Evolutionary conservation across 345 rosid species (phyloP), one percentile per base, ranked within the genome.

Genomic region (Aegle marmelos): DNA sequence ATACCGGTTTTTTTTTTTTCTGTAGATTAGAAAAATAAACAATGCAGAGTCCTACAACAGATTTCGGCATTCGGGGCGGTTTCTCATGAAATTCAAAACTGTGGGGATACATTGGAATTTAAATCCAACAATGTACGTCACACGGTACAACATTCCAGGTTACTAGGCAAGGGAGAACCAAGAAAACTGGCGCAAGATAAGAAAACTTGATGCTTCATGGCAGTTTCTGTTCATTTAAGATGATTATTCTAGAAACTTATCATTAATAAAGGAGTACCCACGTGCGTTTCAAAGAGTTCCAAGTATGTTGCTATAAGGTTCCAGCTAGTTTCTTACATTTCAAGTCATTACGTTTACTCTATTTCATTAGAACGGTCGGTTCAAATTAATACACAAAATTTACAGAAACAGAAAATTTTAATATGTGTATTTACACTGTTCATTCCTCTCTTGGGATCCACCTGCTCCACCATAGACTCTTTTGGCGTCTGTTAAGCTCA

Each of bases 391-490:
- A 72, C 59, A 83, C 66, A 77, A 79, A 76, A 83, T 82, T 80
- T 83, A 83, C 82, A 80, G 10, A 36, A 72, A 30, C 17, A 30
- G 45, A 37, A 31, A 34, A 39, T 68, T 50, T 56, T 33, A 6
- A 63, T 34, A 25, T 54, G 62, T 70, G 68, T 80, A 85, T 72
- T 56, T 79, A 81, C 84, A 79, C 39, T 59, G 48, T 82, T 91
- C 88, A 92, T 76, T 94, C 97, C 82, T 96, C 92, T 79, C 82
- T 88, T 13, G 97, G 98, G 86, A 94, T 96, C 98, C 99, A 96
- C 84, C 97, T 80, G 85, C 91, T 94, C 97, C 97, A 94, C 98
- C 99, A 96, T 4, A 94, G 41, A 81, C 95, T 94, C 91, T 88
- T 92, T 61, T 92, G 80, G 50, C 89, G 90, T 75, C 79, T 78